These are phyloP conservation scores for Cryphonectria nitschkei DNA, from an alignment of 2,329 filamentous ascomycete genomes.

Conservation along the genomic window DNA sequence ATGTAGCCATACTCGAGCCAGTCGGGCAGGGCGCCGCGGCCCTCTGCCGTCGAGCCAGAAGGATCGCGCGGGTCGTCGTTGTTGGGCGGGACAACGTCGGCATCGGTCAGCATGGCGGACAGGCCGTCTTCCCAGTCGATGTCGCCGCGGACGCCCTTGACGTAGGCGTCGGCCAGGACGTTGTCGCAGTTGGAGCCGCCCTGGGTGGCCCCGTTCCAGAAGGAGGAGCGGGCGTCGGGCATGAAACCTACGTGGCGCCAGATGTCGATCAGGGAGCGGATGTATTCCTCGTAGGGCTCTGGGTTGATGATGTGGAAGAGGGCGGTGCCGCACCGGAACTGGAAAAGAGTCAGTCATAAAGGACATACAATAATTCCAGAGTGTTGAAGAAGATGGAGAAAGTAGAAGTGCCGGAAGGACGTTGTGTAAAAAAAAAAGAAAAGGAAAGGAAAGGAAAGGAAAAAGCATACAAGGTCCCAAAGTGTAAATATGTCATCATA, in stretches of 20 bases:
- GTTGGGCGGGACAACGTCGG: conserved; percentile 64
- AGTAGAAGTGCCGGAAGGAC: neutral
- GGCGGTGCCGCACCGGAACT: conserved; percentile 66
- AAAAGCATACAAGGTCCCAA: conserved; percentile 55
- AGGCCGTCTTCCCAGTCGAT: conserved; percentile 69
- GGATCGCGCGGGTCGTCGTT: conserved; percentile 60
- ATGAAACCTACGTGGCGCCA: conserved; percentile 68
- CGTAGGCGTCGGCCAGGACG: conserved; percentile 71
- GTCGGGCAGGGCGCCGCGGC: conserved; percentile 69
- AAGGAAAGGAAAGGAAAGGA: no score
- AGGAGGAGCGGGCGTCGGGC: conserved; percentile 68
- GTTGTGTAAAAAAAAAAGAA: no score
- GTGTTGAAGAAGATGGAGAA: neutral
- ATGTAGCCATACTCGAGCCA: conserved; percentile 70
- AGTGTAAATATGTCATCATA: conserved; percentile 74
- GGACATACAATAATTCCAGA: neutral
- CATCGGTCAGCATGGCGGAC: conserved; percentile 67
- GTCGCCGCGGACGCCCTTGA: conserved; percentile 66
- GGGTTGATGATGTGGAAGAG: conserved; percentile 70
- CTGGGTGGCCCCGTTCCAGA: conserved; percentile 71
- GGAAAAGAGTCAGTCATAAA: conserved; percentile 27
- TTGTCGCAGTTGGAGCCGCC: conserved; percentile 74
- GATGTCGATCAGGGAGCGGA: conserved; percentile 70
- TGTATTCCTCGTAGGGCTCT: conserved; percentile 63
- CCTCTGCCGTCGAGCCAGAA: conserved; percentile 68